phyloP scores from a whole-genome alignment of 202 grass and related monocot species.

The Zoysia matrella region DNA sequence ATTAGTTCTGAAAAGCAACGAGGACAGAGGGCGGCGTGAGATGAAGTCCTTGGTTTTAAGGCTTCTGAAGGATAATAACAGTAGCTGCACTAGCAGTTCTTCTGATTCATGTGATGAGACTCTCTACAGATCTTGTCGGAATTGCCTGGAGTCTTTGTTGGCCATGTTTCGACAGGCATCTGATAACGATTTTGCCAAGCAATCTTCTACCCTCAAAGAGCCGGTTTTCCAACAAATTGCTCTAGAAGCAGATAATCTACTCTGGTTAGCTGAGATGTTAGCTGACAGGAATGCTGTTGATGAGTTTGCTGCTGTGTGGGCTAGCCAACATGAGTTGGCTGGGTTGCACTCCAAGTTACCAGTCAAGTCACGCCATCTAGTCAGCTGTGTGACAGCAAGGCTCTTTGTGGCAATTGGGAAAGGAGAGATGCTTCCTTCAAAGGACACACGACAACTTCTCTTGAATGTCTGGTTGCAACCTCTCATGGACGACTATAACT shows the following conservation, averaged over 20 bases:
- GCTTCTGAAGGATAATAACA: slow-evolving; percentile 81
- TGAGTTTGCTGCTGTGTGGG: slow-evolving; percentile 42
- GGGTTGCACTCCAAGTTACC: slow-evolving; percentile 70
- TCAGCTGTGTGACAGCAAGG: slow-evolving; percentile 73
- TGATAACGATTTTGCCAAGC: slow-evolving; percentile 48
- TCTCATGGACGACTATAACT: slow-evolving; percentile 92
- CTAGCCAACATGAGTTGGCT: no score
- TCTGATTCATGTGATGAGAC: slow-evolving; percentile 61
- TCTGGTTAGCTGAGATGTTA: slow-evolving; percentile 84
- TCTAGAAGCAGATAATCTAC: slow-evolving; percentile 82
- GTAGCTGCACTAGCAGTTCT: slow-evolving; percentile 44
- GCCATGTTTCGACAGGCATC: slow-evolving; percentile 68
- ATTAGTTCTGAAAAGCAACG: slow-evolving; percentile 83
- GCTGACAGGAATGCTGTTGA: slow-evolving; percentile 65
- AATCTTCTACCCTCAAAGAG: slow-evolving; percentile 53
- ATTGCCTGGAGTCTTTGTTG: slow-evolving; percentile 67
- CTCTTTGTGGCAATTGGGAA: slow-evolving; percentile 86
- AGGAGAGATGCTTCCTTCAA: slow-evolving; percentile 85
- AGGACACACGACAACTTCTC: slow-evolving; percentile 63
- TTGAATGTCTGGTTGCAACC: slow-evolving; percentile 86
- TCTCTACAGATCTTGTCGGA: slow-evolving; percentile 69
- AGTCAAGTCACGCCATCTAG: slow-evolving; percentile 72
- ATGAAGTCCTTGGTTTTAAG: slow-evolving; percentile 91
- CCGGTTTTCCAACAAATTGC: slow-evolving; percentile 59
- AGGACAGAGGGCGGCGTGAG: slow-evolving; percentile 81